These are phyloP conservation scores for Microbotryum scabiosae DNA, from an alignment of 1,284 basidiomycete genomes.

Conservation along the genomic window DNA sequence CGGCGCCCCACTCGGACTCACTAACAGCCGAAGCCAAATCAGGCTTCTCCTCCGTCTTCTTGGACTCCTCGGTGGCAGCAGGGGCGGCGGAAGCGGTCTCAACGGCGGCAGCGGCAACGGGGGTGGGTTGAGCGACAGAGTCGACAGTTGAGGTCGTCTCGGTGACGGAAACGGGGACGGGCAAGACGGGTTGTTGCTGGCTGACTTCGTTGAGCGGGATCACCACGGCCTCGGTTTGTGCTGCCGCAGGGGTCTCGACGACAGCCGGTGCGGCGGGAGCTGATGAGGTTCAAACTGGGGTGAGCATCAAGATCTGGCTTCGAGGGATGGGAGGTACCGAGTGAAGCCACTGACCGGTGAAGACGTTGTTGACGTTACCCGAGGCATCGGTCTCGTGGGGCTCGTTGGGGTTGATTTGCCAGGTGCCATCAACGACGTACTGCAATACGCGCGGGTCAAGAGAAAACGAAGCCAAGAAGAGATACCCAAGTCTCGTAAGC, in stretches of 20 bases:
- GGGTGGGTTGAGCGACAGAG: neutral
- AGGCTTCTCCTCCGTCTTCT: conserved; percentile 1
- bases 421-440: conserved; percentile 34
- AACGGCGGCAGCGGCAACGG: neutral
- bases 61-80: neutral
- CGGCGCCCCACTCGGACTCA: neutral
- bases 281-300: neutral
- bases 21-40: neutral
- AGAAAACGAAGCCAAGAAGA: neutral
- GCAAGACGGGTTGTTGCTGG: neutral
- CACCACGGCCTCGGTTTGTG: neutral
- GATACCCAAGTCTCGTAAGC: neutral
- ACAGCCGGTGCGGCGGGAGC: neutral
- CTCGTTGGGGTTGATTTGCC: conserved; percentile 30
- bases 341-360: conserved; percentile 18
- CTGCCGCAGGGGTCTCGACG: neutral
- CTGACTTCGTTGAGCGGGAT: no score
- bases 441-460: neutral
- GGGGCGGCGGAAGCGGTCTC: neutral
- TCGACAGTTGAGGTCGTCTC: neutral
- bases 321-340: neutral
- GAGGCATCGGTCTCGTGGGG: conserved; percentile 28
- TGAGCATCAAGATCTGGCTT: neutral
- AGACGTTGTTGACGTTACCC: conserved; percentile 35
- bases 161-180: neutral